phyloP scores from a whole-genome alignment of 2,329 filamentous ascomycete genomes.

The Pseudogymnoascus pannorum region DNA sequence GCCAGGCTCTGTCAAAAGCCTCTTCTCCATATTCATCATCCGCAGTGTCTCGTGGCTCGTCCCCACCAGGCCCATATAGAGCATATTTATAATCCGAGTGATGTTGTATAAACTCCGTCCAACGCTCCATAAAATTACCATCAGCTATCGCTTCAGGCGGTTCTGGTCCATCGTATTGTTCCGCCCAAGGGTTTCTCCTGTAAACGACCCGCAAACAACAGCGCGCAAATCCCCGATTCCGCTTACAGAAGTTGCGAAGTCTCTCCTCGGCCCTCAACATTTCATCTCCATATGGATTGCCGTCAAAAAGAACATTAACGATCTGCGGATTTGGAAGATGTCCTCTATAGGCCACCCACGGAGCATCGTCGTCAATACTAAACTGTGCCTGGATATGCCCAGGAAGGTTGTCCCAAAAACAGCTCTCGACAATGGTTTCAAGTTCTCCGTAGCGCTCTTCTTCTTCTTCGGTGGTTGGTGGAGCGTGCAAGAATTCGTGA shows the following conservation, averaged over 20 bases:
- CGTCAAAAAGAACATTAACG: not conserved
- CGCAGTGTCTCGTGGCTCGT: constrained; percentile 15
- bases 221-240: not conserved
- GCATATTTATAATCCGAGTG: not conserved
- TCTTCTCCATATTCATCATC: constrained; percentile 27
- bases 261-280: not conserved
- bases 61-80: not conserved
- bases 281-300: too few relatives aligned
- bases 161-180: constrained; percentile 6
- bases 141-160: not conserved
- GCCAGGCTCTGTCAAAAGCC: not conserved
- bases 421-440: not conserved
- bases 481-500: too few relatives aligned
- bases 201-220: not conserved
- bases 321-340: not conserved
- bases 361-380: not conserved
- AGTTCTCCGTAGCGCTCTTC: not conserved
- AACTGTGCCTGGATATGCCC: not conserved
- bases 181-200: not conserved
- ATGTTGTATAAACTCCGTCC: not conserved
- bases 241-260: not conserved
- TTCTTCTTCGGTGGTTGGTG: too few relatives aligned
- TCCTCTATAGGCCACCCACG: not conserved
- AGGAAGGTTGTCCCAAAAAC: not conserved
- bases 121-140: not conserved